Conservation (phyloP, 257 asterid genomes). For the Solanum bulbocastanum region DNA sequence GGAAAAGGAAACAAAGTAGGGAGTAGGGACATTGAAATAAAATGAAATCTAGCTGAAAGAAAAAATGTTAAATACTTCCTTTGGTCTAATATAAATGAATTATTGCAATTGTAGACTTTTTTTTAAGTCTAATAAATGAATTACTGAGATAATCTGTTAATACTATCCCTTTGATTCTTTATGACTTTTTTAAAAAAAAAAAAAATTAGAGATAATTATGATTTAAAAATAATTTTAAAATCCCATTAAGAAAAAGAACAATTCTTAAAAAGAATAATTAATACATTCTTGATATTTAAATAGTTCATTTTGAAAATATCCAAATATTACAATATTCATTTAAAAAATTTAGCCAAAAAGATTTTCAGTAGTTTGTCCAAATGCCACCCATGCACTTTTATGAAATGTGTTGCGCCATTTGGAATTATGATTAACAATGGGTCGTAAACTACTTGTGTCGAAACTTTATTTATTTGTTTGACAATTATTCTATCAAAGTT, state of each 20-base stretch:
- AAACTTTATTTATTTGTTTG: not conserved
- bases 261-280: too few species aligned
- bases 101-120: not conserved
- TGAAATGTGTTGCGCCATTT: not conserved
- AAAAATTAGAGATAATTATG: too few species aligned
- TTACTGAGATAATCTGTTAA: not conserved
- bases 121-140: too few species aligned
- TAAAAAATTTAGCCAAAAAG: not conserved
- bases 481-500: not conserved
- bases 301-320: not conserved
- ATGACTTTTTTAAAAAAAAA: too few species aligned
- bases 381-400: not conserved
- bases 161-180: too few species aligned
- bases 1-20: not conserved
- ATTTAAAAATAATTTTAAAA: too few species aligned
- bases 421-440: not conserved
- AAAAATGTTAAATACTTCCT: not conserved
- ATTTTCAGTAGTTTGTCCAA: not conserved
- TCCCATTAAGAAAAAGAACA: not conserved
- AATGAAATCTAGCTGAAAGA: not conserved
- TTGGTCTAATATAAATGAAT: not conserved
- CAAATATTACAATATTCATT: too few species aligned
- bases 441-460: not conserved
- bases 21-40: not conserved
- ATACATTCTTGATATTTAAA: not conserved